Evolutionary conservation across 495 filamentous ascomycete species (phyloP).

Genomic region (Penicillium diatomitis): DNA sequence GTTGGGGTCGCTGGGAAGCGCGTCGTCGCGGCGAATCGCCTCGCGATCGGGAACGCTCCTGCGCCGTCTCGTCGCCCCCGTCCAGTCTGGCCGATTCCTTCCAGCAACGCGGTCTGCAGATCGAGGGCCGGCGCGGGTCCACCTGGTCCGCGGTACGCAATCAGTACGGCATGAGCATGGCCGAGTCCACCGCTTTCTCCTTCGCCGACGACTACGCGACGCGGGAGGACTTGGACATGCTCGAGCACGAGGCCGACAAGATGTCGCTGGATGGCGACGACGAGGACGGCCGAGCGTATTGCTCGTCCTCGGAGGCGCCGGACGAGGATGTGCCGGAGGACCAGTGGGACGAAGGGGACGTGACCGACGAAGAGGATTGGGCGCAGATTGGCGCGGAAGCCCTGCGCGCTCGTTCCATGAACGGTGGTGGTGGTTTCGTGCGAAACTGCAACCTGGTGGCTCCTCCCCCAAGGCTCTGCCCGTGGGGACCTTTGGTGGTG

Average conservation of each 20-base stretch:
- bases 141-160: constrained; percentile 42
- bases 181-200: constrained; percentile 64
- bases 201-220: constrained; percentile 52
- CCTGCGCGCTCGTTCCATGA: constrained; percentile 63
- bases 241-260: constrained; percentile 85
- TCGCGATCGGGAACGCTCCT: constrained; percentile 31
- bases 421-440: constrained; percentile 26
- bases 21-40: constrained; percentile 57
- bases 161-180: constrained; percentile 50
- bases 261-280: constrained; percentile 85
- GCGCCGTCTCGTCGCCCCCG: constrained; percentile 28
- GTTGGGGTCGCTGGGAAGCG: constrained; percentile 96
- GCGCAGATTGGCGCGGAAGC: constrained; percentile 80
- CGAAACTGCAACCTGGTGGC: constrained; percentile 14
- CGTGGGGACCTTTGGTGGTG: constrained; percentile 29
- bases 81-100: constrained; percentile 46
- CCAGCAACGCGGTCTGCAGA: constrained; percentile 53
- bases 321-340: constrained; percentile 51
- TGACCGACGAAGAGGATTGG: constrained; percentile 98
- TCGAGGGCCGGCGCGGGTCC: constrained; percentile 31
- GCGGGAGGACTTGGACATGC: constrained; percentile 51
- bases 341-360: constrained; percentile 63
- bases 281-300: constrained; percentile 48
- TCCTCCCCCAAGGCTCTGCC: constrained; percentile 23
- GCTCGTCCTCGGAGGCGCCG: constrained; percentile 64